Evolutionary conservation across 768 basidiomycete genomes (phyloP), one percentile per base, ranked within the genome.

Genomic region (Tephrocybe sp.): DNA sequence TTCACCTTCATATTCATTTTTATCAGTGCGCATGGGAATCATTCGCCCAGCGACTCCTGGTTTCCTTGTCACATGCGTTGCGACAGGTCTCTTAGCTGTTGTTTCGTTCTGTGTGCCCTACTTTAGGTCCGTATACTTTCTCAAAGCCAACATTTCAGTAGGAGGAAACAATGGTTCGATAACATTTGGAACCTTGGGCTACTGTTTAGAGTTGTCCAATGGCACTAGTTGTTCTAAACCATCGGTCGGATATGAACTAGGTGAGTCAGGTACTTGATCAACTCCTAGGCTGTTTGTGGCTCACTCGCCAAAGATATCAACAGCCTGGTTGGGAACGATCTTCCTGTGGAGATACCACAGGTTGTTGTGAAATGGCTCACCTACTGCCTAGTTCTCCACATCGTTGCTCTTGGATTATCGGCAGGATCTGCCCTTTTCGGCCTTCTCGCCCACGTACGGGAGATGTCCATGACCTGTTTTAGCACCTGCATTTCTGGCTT

Each of bases 291-390:
- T 24, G 41, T 47, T 33, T 39, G 48, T 50, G 50, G 42, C 46
- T 45, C 40, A 47, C 53, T 23, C 42, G 47, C 40, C 30, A 3
- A 55, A 94, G 93, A 97, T 59, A 81, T 94, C 57, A 91, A 94
- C 60, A 62, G 73, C 30, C 76, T 97, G 1, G 81, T 97, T 25
- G 90, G 86, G 5, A 77, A 91, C 64, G 67, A 75, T 3, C 70
- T 79, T 2, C 59, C 73, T 22, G 68, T 94, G 29, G 66, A 91
- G 57, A 90, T 97, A 43, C 92, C 94, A 1, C 72, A 82, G 48
- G 80, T 91, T 5, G 78, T 84, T 42, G 88, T 94, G 53, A 95
- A 97, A 72, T 97, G 94, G 91, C 73, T 97, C 62, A 98, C 97
- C 9, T 95, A 95, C 61, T 85, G 84, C 19, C 83, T 99, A 56